Evolutionary conservation across 352 stramenopile species (phyloP), one percentile per base, ranked within the genome.

Genomic region (Peronospora tabacina): DNA sequence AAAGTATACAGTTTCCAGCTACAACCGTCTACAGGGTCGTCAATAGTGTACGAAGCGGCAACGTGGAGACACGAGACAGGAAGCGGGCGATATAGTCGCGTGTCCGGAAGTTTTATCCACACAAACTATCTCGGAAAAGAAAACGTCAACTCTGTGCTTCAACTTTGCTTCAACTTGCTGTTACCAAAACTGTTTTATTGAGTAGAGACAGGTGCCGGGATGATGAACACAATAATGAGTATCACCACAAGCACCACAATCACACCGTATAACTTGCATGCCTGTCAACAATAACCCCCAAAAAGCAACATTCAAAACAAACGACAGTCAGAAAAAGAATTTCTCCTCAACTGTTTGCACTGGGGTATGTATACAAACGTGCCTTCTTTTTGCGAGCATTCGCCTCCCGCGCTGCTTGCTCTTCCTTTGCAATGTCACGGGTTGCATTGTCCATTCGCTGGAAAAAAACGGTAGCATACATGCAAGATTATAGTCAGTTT

Each of bases 311-410:
- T 36, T 16, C 28, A 12, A 12, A 32, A 32, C 0, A 12, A 12
- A 30, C 7, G 5, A 1, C 32, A 50, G 37, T 51, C 32, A 55
- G 11, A 26, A 19, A 43, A 22, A n/a, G n/a, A n/a, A n/a, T n/a
- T n/a, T n/a, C 16, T 10, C 13, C 11, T 24, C 1, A 11, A 39
- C 13, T 16, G 28, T 3, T 39, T 43, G 34, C 35, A 47, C 35
- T 22, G 19, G 19, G 19, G 34, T 38, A 34, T 6, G 11, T 9
- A 51, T 49, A 60, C 22, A 40, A 34, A 58, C 50, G 43, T 46
- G 75, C 74, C 54, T 87, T 85, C 49, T 80, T 81, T 58, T 87
- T 88, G 42, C 82, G 67, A 0, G 58, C 58, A 50, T 91, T 91
- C 28, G 88, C 72, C 22, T 77, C 61, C 15, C 73, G 66, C 12